Evolutionary conservation across 805 yeast species (phyloP).

Genomic region (Saccharomycopsis sp.): DNA sequence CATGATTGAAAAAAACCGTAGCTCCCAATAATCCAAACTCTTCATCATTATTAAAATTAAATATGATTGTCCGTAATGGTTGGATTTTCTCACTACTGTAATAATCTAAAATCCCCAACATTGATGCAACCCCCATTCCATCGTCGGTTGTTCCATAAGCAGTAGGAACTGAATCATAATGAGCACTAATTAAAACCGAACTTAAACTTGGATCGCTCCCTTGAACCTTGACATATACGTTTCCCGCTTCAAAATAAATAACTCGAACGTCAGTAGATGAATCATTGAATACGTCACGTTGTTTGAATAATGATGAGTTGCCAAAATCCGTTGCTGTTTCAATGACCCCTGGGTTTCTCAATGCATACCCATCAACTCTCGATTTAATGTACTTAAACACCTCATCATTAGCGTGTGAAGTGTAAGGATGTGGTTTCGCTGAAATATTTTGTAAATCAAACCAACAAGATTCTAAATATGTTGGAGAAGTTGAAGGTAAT

Average conservation of each 20-base stretch:
- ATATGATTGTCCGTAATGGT: conserved; percentile 66
- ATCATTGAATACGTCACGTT: conserved; percentile 40
- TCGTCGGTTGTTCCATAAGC: conserved; percentile 88
- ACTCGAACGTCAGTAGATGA: conserved; percentile 38
- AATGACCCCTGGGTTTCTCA: conserved; percentile 26
- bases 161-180: conserved; percentile 84
- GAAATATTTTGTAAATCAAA: conserved; percentile 64
- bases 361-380: conserved; percentile 35
- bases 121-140: conserved; percentile 80
- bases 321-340: conserved; percentile 39
- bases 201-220: conserved; percentile 55
- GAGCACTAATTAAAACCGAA: conserved; percentile 75
- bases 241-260: conserved; percentile 76
- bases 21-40: conserved; percentile 88
- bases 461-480: conserved; percentile 48
- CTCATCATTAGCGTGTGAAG: conserved; percentile 65
- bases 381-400: conserved; percentile 61
- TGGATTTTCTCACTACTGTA: conserved; percentile 33
- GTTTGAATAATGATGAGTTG: conserved; percentile 41
- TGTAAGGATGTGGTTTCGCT: conserved; percentile 65
- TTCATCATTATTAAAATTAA: conserved; percentile 86
- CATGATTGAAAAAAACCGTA: conserved; percentile 59
- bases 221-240: conserved; percentile 65
- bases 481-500: conserved; percentile 38
- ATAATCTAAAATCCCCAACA: conserved; percentile 61